A percentile compares a stretch with the other conserved stretches of the same genome.
These are phyloP conservation scores for Phalaenopsis aphrodite DNA, from an alignment of 106 monocot species.

Conservation along the genomic window DNA sequence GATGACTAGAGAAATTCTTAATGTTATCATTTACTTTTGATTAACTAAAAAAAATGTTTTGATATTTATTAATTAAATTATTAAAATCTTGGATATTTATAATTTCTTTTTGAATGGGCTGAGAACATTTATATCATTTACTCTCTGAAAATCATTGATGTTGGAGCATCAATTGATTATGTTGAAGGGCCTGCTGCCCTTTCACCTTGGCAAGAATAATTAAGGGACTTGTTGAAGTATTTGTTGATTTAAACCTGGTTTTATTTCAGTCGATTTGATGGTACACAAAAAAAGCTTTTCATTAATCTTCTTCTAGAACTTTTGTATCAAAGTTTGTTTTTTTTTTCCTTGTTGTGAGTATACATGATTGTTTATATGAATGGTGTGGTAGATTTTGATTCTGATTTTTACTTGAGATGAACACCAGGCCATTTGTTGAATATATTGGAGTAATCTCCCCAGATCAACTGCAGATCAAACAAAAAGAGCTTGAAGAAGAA, in stretches of 20 bases:
- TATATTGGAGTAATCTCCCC: slow-evolving; percentile 60
- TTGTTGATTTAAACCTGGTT: not conserved
- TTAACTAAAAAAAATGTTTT: too few species aligned
- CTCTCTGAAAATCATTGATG: not conserved
- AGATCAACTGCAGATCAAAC: slow-evolving; percentile 50
- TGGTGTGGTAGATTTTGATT: not conserved
- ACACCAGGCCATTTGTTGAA: slow-evolving; percentile 73
- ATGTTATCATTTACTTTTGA: too few species aligned
- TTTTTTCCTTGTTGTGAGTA: not conserved
- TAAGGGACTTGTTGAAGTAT: not conserved
- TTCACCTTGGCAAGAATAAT: too few species aligned
- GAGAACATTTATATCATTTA: not conserved
- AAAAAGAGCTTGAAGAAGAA: slow-evolving; percentile 55
- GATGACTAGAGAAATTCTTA: too few species aligned
- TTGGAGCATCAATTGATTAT: not conserved
- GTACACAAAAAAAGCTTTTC: not conserved
- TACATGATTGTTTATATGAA: not conserved
- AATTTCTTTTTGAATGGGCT: not conserved
- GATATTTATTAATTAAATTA: too few species aligned
- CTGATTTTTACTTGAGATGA: not conserved
- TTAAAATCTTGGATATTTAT: too few species aligned
- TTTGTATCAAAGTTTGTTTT: not conserved
- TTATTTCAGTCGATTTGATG: not conserved
- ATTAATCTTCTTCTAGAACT: not conserved
- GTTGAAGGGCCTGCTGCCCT: not conserved